Evolutionary conservation across 2,329 filamentous ascomycete genomes (phyloP), one percentile per base, ranked within the genome.

Genomic region (Verticillium nubilum): DNA sequence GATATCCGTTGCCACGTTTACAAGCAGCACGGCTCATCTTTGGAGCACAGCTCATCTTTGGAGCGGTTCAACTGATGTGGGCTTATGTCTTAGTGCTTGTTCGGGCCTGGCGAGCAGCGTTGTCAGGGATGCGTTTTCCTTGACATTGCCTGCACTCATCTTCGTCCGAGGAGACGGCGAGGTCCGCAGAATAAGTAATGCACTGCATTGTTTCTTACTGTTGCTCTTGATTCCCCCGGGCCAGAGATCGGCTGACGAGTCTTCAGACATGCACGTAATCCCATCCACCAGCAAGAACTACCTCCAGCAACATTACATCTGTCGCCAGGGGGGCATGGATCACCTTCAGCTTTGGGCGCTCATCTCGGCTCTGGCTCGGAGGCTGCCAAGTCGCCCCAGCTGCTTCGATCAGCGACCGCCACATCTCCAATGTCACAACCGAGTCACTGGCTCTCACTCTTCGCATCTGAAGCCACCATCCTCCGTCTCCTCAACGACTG

Each of bases 401-500:
- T 47, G 19, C 42, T 19, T 23, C 42, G 42, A 23, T 10, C 19
- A 25, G 42, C 42, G 19, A 17, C 57, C 4, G 37, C 47, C 13
- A 4, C 28, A 0, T 7, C 37, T 9, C 57, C 57, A 3, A 59
- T 52, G 31, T 33, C 57, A 12, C 56, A 61, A 54, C 52, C 57
- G 28, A 47, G 59, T 47, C 59, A 47, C 19, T 47, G 42, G 42
- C 60, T 62, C 13, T 33, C 58, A 35, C 27, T 56, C 47, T 62
- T 63, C 54, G 62, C 62, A 13, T 52, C 62, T 5, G 56, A 57
- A 17, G 54, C 27, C 54, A 57, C 58, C 23, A 29, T 68, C 29
- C 53, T 42, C 17, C 60, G 61, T 19, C 62, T 74, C 1, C 64
- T 75, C 4, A 54, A 65, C 50, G 67, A 73, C 56, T 75, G 71